phyloP scores from a whole-genome alignment of 768 basidiomycete genomes.

The Termitomyces sp. region DNA sequence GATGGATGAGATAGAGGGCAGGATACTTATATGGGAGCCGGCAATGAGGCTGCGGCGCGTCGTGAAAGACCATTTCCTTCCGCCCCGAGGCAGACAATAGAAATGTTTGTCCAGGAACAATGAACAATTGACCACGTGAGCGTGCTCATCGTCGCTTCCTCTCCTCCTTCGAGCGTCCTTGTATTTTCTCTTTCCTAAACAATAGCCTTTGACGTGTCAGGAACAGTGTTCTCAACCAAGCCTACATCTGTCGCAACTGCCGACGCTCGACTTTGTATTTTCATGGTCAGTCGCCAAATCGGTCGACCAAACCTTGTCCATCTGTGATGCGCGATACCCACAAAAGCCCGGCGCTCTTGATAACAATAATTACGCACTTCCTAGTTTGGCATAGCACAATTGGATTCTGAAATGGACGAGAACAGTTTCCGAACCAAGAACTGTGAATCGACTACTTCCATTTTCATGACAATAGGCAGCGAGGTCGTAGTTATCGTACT shows the following conservation, averaged over 20 bases:
- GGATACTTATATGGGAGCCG: conserved; percentile 12
- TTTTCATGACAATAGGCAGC: no score
- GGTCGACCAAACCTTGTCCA: not conserved
- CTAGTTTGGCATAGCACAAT: not conserved
- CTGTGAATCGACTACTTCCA: not conserved
- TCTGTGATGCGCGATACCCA: not conserved
- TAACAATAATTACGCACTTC: not conserved
- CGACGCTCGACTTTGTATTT: conserved; percentile 11
- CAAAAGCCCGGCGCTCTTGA: conserved; percentile 4
- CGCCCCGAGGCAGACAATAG: conserved; percentile 15
- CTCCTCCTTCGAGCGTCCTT: not conserved
- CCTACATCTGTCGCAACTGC: conserved; percentile 11
- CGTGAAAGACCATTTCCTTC: not conserved
- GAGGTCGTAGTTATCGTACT: no score
- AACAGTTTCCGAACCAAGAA: not conserved
- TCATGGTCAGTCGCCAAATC: not conserved
- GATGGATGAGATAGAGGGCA: not conserved
- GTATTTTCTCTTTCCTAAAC: conserved; percentile 3
- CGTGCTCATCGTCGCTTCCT: conserved; percentile 1
- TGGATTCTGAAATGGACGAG: not conserved
- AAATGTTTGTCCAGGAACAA: conserved; percentile 12
- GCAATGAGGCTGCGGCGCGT: conserved; percentile 9
- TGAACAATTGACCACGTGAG: conserved; percentile 16
- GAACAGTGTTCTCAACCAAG: conserved; percentile 1
- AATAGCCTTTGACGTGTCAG: conserved; percentile 4